Percentiles rank a stretch among this genome's conserved stretches.
phyloP scores from a whole-genome alignment of 2,329 filamentous ascomycete species.

The Colletotrichum agaves region DNA sequence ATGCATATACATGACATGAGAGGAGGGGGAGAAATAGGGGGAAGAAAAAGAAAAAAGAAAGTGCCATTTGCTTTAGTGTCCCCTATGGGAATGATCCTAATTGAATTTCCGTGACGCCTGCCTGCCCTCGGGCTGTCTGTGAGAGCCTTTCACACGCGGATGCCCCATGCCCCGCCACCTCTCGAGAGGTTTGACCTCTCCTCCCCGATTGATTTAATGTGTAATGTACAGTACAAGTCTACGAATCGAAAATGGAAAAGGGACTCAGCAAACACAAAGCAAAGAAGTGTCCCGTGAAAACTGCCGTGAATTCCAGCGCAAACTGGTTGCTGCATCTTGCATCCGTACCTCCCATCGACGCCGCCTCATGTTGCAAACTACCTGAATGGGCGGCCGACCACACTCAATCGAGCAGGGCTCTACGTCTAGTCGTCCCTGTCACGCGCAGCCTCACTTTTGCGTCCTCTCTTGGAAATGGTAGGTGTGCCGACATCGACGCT shows the following conservation, averaged over 20 bases:
- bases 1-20: not conserved
- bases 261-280: not conserved
- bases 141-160: not conserved
- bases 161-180: not conserved
- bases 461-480: conserved; percentile 43
- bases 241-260: not conserved
- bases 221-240: conserved; percentile 29
- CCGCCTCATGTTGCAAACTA: too few relatives aligned
- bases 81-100: not conserved
- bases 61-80: conserved; percentile 5
- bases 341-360: too few relatives aligned
- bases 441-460: conserved; percentile 45
- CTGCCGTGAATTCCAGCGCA: not conserved
- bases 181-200: not conserved
- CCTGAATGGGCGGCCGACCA: too few relatives aligned
- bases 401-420: not conserved
- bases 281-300: not conserved
- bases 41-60: conserved; percentile 2
- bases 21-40: too few relatives aligned
- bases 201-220: not conserved
- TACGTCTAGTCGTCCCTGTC: conserved; percentile 25
- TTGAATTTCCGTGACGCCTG: conserved; percentile 12
- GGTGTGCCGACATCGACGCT: conserved; percentile 47
- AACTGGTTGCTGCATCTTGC: not conserved
- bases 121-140: not conserved